A percentile compares a stretch with the other conserved stretches of the same genome.
Evolutionary conservation across 306 rosid genomes (phyloP).

Genomic region (Herpetospermum pedunculosum): DNA sequence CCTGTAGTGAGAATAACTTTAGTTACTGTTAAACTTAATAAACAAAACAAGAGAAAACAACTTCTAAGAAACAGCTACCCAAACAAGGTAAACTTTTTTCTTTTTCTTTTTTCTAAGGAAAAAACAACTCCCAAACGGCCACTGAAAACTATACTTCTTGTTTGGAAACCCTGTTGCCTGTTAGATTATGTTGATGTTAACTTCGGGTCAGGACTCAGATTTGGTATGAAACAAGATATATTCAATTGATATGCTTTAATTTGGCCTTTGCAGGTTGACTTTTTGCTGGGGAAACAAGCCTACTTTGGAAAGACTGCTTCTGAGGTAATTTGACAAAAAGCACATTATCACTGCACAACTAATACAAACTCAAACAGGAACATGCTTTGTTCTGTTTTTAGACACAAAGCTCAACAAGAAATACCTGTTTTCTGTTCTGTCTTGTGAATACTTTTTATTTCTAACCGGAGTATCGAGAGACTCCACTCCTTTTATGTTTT

Average conservation of each 20-base stretch:
- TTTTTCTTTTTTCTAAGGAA: not conserved
- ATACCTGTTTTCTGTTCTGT: not conserved
- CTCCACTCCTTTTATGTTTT: too few species aligned
- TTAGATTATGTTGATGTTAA: not conserved
- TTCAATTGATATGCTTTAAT: not conserved
- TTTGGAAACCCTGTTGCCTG: not conserved
- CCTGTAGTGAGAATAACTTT: not conserved
- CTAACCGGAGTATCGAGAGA: too few species aligned
- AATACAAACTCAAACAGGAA: not conserved
- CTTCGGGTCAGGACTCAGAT: not conserved
- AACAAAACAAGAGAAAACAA: not conserved
- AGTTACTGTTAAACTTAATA: not conserved
- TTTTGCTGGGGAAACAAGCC: slow-evolving; percentile 79
- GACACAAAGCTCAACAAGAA: too few species aligned
- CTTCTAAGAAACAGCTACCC: not conserved
- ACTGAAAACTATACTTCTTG: not conserved
- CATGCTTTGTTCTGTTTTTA: too few species aligned
- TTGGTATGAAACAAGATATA: not conserved
- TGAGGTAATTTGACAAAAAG: slow-evolving; percentile 44
- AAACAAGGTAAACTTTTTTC: not conserved
- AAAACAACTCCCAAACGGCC: not conserved
- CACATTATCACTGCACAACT: not conserved
- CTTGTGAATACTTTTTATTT: too few species aligned
- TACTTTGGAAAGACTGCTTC: slow-evolving; percentile 76
- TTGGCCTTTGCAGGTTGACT: slow-evolving; percentile 55